A percentile compares a stretch with the other conserved stretches of the same genome.
Conservation (phyloP, 768 basidiomycete species). For the Xanthoconium purpureum region DNA sequence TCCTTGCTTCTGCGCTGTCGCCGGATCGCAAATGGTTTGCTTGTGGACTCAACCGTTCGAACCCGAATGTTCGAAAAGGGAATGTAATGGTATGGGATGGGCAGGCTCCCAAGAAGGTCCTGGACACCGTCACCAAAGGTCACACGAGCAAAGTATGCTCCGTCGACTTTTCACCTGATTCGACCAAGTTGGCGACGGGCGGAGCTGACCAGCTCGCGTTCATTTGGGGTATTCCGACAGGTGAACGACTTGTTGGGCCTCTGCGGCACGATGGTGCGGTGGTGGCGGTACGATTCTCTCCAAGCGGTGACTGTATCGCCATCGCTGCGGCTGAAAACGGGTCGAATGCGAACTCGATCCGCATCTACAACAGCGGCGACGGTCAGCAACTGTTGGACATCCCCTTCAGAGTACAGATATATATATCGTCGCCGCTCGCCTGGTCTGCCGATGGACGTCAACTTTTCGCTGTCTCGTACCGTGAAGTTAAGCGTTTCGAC, state of each 20-base stretch:
- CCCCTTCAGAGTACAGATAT: neutral
- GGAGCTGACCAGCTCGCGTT: neutral
- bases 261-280: neutral
- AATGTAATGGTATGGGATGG: neutral
- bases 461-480: neutral
- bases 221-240: neutral
- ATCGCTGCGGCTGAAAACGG: neutral
- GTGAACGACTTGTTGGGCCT: neutral
- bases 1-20: neutral
- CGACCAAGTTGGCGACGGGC: neutral
- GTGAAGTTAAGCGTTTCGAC: neutral
- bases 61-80: no score
- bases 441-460: neutral
- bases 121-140: neutral
- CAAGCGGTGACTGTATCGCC: slow-evolving; percentile 1
- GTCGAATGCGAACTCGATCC: neutral
- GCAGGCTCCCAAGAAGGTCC: neutral
- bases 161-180: neutral
- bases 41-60: neutral
- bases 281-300: neutral
- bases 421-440: neutral
- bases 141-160: neutral
- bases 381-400: neutral
- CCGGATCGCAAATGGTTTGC: neutral
- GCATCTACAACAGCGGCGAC: no score